Base-by-base conservation (phyloP, 2,329 filamentous ascomycete genomes). In the Colletotrichum liriopes region DNA sequence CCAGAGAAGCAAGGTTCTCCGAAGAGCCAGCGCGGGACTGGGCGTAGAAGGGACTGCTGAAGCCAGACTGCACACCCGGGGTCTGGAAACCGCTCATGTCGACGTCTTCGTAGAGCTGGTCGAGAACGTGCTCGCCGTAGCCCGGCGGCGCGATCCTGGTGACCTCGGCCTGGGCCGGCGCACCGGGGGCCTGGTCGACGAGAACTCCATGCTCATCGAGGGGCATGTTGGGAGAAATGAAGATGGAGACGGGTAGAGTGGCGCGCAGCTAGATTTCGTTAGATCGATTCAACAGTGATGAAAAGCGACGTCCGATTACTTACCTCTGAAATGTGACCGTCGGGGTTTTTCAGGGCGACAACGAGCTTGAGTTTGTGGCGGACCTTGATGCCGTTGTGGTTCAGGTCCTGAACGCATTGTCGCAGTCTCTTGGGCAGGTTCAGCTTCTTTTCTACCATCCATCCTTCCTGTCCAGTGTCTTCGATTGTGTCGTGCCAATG, bases 211-310 rank as follows among this genome's bases (percentile, higher is more conserved):
- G 90, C 64, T 97, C 94, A 77, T 96, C 94, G 47, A 98, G 90
- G 0, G 94, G 93, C 77, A 98, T 91, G 78, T 96, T 96, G 0
- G 96, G 96, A 6, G 96, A 99, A 76, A 98, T 98, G 83, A 98
- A 98, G 49, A 99, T 92, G 66, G 94, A 94, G 20, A 98, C 90
- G 1, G 96, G 95, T 41, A 98, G 90, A 52, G 95, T 96, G 58
- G 96, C 96, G 64, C 96, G 93, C 64, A 98, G 90, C 91, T 93
- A 75, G 39, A 14, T 41, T 23, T 55, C 47, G 66, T 78, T 55
- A 77, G 73, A 45, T 9, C 39, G 16, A 49, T 55, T 35, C 3
- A 7, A 45, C 9, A 8, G 8, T 20, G 16, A 43, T n/a, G 18
- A 18, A 11, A 14, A 35, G 11, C 5, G 26, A 18, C 5, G 23